phyloP scores from a whole-genome alignment of 2,329 filamentous ascomycete genomes.

The Ophiostoma triangulosporum region DNA sequence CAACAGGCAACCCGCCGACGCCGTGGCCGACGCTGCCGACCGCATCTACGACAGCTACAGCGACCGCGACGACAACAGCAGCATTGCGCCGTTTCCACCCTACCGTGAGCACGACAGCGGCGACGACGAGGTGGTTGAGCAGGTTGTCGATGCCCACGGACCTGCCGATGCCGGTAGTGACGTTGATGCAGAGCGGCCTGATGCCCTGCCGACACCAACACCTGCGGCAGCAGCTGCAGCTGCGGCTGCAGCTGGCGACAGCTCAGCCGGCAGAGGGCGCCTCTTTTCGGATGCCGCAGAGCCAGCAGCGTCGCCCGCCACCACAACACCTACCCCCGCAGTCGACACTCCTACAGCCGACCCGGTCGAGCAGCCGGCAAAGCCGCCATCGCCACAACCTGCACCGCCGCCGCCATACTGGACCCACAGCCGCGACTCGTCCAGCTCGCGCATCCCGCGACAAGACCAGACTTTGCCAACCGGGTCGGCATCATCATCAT shows the following conservation, averaged over 20 bases:
- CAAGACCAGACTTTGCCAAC: neutral
- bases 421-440: slow-evolving; percentile 10
- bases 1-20: neutral
- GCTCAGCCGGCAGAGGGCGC: neutral
- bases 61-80: slow-evolving; percentile 1
- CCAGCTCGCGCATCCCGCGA: neutral
- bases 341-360: neutral
- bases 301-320: neutral
- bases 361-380: neutral
- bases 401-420: slow-evolving; percentile 12
- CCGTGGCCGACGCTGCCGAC: neutral
- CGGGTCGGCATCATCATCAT: neutral
- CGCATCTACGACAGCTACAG: neutral
- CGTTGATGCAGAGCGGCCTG: neutral
- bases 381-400: neutral
- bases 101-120: slow-evolving; percentile 5
- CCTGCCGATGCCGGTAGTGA: neutral
- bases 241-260: neutral
- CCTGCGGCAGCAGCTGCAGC: neutral
- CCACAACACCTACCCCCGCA: no score
- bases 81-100: slow-evolving; percentile 4
- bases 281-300: neutral
- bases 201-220: neutral
- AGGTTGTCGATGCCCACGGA: neutral
- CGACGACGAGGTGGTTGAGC: neutral